phyloP scores from a whole-genome alignment of 345 rosid species.

The Brassica napus region DNA sequence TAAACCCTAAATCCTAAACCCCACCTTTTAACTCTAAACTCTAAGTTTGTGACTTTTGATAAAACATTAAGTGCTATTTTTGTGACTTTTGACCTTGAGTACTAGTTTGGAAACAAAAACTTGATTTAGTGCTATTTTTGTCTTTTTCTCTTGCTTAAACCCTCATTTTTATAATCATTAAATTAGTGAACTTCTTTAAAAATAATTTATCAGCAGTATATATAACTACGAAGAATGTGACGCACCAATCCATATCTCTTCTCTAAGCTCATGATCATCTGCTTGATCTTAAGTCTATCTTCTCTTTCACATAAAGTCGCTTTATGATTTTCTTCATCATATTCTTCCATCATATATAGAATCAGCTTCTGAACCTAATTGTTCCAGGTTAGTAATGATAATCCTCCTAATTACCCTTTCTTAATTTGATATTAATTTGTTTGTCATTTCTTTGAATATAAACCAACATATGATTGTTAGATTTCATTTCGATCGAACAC shows the following conservation, averaged over 20 bases:
- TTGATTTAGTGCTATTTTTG: too few relatives aligned
- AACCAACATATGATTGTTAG: background rate
- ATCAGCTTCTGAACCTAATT: constrained; percentile 28
- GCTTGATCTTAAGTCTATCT: constrained; percentile 27
- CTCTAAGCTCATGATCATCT: constrained; percentile 31
- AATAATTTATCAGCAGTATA: constrained; percentile 45
- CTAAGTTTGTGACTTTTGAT: too few relatives aligned
- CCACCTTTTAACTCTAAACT: too few relatives aligned
- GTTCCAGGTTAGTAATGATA: constrained; percentile 29
- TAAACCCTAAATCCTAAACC: too few relatives aligned
- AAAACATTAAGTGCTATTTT: too few relatives aligned
- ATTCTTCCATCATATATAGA: constrained; percentile 19
- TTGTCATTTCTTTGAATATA: background rate
- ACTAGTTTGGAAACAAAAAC: too few relatives aligned
- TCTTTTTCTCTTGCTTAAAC: background rate
- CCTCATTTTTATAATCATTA: constrained; percentile 19
- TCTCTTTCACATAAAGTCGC: constrained; percentile 14
- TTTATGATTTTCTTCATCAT: background rate
- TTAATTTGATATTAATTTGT: background rate
- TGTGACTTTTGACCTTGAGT: too few relatives aligned
- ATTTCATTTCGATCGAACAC: constrained; percentile 15
- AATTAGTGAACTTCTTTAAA: constrained; percentile 8
- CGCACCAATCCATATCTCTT: constrained; percentile 41
- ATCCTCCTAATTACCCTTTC: constrained; percentile 5
- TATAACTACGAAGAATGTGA: constrained; percentile 55